Evolutionary conservation across 2,329 filamentous ascomycete genomes (phyloP), one percentile per base, ranked within the genome.

Genomic region (Cytospora piceicola): DNA sequence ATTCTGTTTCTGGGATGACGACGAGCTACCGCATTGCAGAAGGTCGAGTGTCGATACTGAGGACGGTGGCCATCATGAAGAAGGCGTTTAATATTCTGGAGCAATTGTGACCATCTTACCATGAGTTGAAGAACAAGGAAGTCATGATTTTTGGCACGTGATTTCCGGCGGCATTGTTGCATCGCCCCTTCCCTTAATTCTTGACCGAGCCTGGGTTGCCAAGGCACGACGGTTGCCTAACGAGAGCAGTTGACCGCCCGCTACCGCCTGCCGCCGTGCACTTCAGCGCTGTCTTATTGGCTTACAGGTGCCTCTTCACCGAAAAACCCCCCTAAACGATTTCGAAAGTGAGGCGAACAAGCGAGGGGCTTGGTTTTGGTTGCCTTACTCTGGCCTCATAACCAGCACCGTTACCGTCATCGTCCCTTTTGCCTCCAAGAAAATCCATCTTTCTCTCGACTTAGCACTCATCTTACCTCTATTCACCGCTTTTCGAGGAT

Each of bases 281-380:
- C n/a, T 12, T n/a, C 54, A 65, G 52, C 54, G 52, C 30, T 32
- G 20, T 36, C 63, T 46, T 39, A 65, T 65, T 65, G 63, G 53
- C 55, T 22, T 34, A 49, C 24, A 65, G 36, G 56, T 51, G 30
- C 36, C 59, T 39, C 58, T 61, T 49, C 34, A 58, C 51, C 55
- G 52, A 27, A 55, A 55, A 56, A 24, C 30, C 63, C 52, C 51
- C 63, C 63, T 29, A 49, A 20, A 36, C 11, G 39, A 36, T 6
- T n/a, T 24, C 27, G n/a, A 64, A 64, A 67, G 24, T 52, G 52
- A 61, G 65, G 65, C 65, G 65, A 30, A 51, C 61, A 42, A 57
- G 61, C 61, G 52, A 64, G 55, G 36, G 57, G 52, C 20, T 30
- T 62, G 63, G 58, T 62, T 22, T 30, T 62, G 63, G 58, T 62